phyloP scores from a whole-genome alignment of 345 rosid species.

The Mangifera indica region DNA sequence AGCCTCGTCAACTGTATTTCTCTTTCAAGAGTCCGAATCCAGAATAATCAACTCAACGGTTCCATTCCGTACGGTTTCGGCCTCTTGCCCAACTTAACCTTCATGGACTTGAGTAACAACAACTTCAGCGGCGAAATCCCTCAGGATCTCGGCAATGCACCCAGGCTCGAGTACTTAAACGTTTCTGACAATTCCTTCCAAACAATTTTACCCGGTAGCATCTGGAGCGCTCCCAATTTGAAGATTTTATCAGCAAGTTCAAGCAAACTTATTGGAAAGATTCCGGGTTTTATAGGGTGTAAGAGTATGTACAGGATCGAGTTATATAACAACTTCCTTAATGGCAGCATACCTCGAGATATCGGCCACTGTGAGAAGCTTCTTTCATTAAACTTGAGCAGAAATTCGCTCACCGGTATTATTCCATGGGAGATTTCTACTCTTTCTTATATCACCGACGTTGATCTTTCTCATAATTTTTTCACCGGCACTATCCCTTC shows the following conservation, averaged over 20 bases:
- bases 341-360: slow-evolving; percentile 78
- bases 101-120: slow-evolving; percentile 71
- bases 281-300: slow-evolving; percentile 79
- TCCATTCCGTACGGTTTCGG: slow-evolving; percentile 76
- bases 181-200: slow-evolving; percentile 62
- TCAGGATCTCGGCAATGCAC: slow-evolving; percentile 58
- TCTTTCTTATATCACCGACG: slow-evolving; percentile 63
- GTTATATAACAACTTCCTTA: slow-evolving; percentile 65
- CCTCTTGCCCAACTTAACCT: slow-evolving; percentile 55
- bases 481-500: slow-evolving; percentile 88
- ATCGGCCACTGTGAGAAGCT: slow-evolving; percentile 88
- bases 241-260: slow-evolving; percentile 75
- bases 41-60: slow-evolving; percentile 66
- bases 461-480: slow-evolving; percentile 75
- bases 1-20: slow-evolving; percentile 60
- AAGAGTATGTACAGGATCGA: slow-evolving; percentile 70
- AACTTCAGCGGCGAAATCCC: slow-evolving; percentile 68
- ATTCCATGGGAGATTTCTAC: slow-evolving; percentile 85
- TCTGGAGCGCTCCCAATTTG: slow-evolving; percentile 69
- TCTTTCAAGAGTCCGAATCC: slow-evolving; percentile 61
- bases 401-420: slow-evolving; percentile 66
- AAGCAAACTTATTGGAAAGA: slow-evolving; percentile 45
- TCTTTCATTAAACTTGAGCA: slow-evolving; percentile 58
- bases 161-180: slow-evolving; percentile 65
- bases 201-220: slow-evolving; percentile 43